Percentiles rank a stretch among this genome's conserved stretches.
Conservation (phyloP, 2,329 filamentous ascomycete genomes). For the Leptodontidium sp. region DNA sequence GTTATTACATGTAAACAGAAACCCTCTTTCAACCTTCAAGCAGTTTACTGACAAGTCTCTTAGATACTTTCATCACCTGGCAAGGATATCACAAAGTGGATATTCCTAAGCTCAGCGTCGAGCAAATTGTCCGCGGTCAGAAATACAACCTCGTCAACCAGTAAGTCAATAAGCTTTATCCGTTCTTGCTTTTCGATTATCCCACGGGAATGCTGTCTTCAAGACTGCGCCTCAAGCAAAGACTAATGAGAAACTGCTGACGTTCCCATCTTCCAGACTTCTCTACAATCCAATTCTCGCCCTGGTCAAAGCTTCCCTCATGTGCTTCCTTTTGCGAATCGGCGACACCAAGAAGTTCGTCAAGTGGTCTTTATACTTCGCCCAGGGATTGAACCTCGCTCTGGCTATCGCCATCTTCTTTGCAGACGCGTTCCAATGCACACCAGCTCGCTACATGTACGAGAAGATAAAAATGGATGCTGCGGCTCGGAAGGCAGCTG, state of each 20-base stretch:
- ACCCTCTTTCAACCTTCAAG: background rate
- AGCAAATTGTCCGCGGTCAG: conserved; percentile 5
- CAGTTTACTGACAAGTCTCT: background rate
- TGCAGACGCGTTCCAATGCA: conserved; percentile 20
- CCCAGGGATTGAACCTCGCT: conserved; percentile 8
- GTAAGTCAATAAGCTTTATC: no score
- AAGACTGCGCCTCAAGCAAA: no score
- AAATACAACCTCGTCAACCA: conserved; percentile 23
- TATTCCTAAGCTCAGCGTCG: conserved; percentile 17
- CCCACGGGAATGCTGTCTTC: no score
- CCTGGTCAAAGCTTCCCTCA: conserved; percentile 17
- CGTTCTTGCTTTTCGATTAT: no score
- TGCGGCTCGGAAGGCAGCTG: conserved; percentile 10
- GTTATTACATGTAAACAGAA: background rate
- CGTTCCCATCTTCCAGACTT: background rate
- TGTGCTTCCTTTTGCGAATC: conserved; percentile 16
- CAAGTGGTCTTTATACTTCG: conserved; percentile 8
- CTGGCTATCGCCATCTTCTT: conserved; percentile 25
- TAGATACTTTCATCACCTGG: conserved; percentile 17
- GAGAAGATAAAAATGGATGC: conserved; percentile 10
- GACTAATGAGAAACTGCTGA: no score
- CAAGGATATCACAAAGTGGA: conserved; percentile 16
- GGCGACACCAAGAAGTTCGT: conserved; percentile 9
- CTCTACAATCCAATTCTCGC: conserved; percentile 20
- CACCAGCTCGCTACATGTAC: conserved; percentile 16